A percentile compares a stretch with the other conserved stretches of the same genome.
Evolutionary conservation across 805 yeast species (phyloP).

Genomic region (Saturnispora dispora): DNA sequence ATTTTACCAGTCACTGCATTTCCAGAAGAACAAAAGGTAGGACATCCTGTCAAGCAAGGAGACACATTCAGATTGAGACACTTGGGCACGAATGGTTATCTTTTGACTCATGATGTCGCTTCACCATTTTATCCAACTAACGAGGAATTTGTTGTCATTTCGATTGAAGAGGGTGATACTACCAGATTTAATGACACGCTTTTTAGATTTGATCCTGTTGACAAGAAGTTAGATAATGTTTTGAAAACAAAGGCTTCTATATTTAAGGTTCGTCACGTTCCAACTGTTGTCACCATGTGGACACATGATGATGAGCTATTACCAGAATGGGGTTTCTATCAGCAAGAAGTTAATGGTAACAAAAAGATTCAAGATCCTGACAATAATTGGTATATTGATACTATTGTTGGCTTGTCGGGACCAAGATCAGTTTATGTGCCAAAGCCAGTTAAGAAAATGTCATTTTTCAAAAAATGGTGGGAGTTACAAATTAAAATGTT

Average conservation of each 20-base stretch:
- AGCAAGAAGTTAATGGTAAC: constrained; percentile 93
- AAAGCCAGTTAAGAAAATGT: constrained; percentile 48
- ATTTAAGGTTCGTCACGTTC: constrained; percentile 69
- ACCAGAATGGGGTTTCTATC: constrained; percentile 93
- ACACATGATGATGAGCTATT: constrained; percentile 73
- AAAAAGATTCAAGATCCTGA: constrained; percentile 62
- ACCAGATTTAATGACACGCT: constrained; percentile 60
- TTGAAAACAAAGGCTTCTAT: constrained; percentile 64
- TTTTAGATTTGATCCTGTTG: constrained; percentile 60
- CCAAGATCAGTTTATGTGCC: constrained; percentile 56
- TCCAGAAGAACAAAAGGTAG: constrained; percentile 30
- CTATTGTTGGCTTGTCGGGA: constrained; percentile 57
- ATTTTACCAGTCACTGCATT: constrained; percentile 54
- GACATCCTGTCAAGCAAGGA: constrained; percentile 54
- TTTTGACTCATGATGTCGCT: constrained; percentile 91
- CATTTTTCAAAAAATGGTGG: constrained; percentile 81
- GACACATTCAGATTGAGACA: constrained; percentile 76
- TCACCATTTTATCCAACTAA: constrained; percentile 89
- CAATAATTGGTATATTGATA: constrained; percentile 70
- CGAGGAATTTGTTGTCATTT: constrained; percentile 80
- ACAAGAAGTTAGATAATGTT: constrained; percentile 39
- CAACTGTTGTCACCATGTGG: constrained; percentile 90
- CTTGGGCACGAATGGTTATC: constrained; percentile 64
- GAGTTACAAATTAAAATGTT: constrained; percentile 88
- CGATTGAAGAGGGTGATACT: constrained; percentile 46